Base-by-base conservation (phyloP, 768 basidiomycete genomes). In the Trametes maxima region DNA sequence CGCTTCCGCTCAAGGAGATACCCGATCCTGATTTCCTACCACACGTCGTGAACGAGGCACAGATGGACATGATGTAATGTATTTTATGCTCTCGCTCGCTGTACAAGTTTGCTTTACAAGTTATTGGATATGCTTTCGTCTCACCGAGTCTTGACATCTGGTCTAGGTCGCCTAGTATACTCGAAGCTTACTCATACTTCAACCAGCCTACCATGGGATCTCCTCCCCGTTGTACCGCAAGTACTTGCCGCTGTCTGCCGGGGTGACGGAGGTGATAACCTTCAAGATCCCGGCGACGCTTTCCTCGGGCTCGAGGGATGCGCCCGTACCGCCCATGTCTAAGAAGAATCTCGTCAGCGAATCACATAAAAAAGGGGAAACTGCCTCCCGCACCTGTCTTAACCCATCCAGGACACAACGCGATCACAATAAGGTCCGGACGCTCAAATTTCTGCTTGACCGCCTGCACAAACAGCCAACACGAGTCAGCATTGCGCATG, bases 191-290 rank as follows among this genome's bases (percentile, higher is more conserved):
- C 28, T 8, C 28, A 33, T 33, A 8, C 28, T 33, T 8, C 3
- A 33, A 33, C 28, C 28, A 3, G 28, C 17, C 12, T 22, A 77
- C 75, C 75, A 76, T 24, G 72, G 68, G 11, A 74, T 13, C 8
- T 39, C 55, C 19, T 71, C 61, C 5, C 76, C 76, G 35, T 72
- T 68, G 59, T 74, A 71, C 35, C 69, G 56, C 49, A 68, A 55
- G 54, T 74, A 75, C 52, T 68, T 70, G 19, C 77, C 75, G 8
- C 73, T 70, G 35, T 71, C 60, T 6, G 35, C 35, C 12, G 42
- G 25, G 10, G 43, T 60, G 6, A 21, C 45, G 21, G 45, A 46
- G 45, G 45, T 46, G 48, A 64, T 33, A 13, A 60, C 45, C 25
- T 57, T 60, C 8, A 59, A 22, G 19, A 50, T 35, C 2, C 42